Evolutionary conservation across 192 early-diverging fungal genomes (phyloP), one percentile per base, ranked within the genome.

Genomic region (Coemansia biformis): DNA sequence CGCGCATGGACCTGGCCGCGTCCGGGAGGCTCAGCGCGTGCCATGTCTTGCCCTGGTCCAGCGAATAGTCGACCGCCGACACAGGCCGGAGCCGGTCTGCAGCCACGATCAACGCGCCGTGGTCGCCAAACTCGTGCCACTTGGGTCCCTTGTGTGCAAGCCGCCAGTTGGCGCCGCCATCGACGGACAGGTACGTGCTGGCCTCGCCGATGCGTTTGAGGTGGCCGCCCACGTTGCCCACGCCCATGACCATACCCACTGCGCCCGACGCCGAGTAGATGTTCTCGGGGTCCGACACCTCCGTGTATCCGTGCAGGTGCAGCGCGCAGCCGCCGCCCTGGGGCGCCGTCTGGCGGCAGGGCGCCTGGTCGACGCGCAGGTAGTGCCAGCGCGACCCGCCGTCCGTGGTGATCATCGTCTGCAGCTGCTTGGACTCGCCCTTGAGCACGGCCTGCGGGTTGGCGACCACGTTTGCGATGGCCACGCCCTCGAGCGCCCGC

Each of bases 71-170:
- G 16, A 89, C 49, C 19, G 69, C 59, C 23, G 80, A 66, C 12
- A 82, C 79, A 0, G 84, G 79, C 5, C 74, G 66, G 17, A 79
- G 78, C 42, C 92, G 86, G 51, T 97, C 91, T 39, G 88, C 83
- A 5, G 86, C 85, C 15, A 99, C 48, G 17, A 97, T 77, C 23
- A 99, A 74, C 6, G 78, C 85, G 10, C 96, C 96, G 46, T 92
- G 89, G 52, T 96, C 92, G 17, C 91, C 91, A 78, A 96, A 90
- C 57, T 93, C 92, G 60, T 85, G 90, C 66, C 88, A 77, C 51
- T 92, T 85, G n/a, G 93, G 84, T 24, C 89, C 89, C 40, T 88
- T 88, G 0, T 80, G 67, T 35, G 92, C 81, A 41, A 88, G 82
- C 0, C 29, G 75, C 96, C 96, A 99, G 0, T 82, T 80, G 10